phyloP scores from a whole-genome alignment of 225 moss, liverwort and hornwort species.

The Antitrichia curtipendula region DNA sequence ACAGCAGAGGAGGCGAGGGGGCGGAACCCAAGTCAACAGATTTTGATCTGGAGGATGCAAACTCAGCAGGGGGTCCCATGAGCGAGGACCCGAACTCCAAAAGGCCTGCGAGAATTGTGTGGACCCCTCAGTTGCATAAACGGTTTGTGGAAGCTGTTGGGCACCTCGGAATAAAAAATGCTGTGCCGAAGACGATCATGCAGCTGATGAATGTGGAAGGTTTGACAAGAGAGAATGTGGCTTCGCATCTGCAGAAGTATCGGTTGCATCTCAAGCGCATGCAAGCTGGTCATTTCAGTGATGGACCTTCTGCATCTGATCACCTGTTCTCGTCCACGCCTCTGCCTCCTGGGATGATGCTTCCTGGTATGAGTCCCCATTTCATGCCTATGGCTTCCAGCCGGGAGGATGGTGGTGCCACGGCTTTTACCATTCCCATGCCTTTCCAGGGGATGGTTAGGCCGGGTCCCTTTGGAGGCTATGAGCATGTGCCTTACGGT shows the following conservation, averaged over 20 bases:
- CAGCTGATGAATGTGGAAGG: slow-evolving; percentile 99
- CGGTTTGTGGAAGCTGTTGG: slow-evolving; percentile 92
- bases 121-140: slow-evolving; percentile 89
- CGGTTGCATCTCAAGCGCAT: slow-evolving; percentile 84
- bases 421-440: slow-evolving; percentile 37
- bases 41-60: slow-evolving; percentile 62
- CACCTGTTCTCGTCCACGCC: slow-evolving; percentile 73
- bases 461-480: slow-evolving; percentile 43
- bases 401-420: slow-evolving; percentile 41
- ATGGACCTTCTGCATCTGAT: slow-evolving; percentile 62
- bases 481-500: slow-evolving; percentile 56
- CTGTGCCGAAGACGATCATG: slow-evolving; percentile 94
- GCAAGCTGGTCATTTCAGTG: slow-evolving; percentile 61
- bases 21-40: slow-evolving; percentile 5
- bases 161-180: slow-evolving; percentile 83
- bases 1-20: slow-evolving; percentile 22
- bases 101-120: slow-evolving; percentile 57
- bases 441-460: slow-evolving; percentile 36
- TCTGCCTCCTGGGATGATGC: slow-evolving; percentile 44
- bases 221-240: slow-evolving; percentile 85
- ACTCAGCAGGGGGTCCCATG: slow-evolving; percentile 51
- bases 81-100: slow-evolving; percentile 51
- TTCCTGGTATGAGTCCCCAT: slow-evolving; percentile 22
- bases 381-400: slow-evolving; percentile 46
- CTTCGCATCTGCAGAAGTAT: slow-evolving; percentile 89